Conservation (phyloP, 176 grass and related monocot species). For the Chrysopogon serrulatus region DNA sequence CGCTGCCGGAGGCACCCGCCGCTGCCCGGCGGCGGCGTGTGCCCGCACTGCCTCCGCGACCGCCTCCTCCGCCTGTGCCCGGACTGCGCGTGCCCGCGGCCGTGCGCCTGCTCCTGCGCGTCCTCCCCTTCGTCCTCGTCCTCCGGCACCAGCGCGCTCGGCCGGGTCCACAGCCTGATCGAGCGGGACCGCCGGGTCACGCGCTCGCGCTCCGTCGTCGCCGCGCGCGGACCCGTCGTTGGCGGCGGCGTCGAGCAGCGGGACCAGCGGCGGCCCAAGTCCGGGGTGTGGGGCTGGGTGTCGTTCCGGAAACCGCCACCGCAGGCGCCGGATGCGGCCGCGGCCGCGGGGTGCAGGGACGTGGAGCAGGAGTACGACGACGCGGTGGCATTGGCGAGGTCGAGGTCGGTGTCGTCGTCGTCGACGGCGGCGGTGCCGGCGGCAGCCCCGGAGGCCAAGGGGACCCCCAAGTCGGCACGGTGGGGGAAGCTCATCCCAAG, state of each 20-base stretch:
- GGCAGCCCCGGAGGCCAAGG: neutral
- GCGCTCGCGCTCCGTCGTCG: constrained; percentile 51
- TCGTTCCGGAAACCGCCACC: constrained; percentile 31
- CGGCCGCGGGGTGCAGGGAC: neutral
- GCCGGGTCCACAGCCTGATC: constrained; percentile 19
- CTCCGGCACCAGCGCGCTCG: constrained; percentile 14
- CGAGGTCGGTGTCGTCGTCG: constrained; percentile 35
- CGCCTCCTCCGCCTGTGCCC: constrained; percentile 71
- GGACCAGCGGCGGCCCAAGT: neutral
- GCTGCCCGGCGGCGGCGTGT: constrained; percentile 35
- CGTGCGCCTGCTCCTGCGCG: constrained; percentile 44
- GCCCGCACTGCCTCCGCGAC: constrained; percentile 69
- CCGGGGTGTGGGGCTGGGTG: constrained; percentile 25
- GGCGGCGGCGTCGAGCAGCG: no score
- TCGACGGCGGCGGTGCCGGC: neutral
- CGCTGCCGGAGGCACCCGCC: no score
- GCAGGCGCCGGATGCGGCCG: neutral
- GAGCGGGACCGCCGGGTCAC: constrained; percentile 26
- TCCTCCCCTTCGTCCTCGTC: constrained; percentile 18
- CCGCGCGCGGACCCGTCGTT: neutral
- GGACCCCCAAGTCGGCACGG: neutral
- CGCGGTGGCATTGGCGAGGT: constrained; percentile 42
- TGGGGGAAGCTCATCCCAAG: constrained; percentile 52
- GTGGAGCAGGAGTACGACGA: constrained; percentile 13
- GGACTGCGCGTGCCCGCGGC: constrained; percentile 55